These are phyloP conservation scores for Coriaria nepalensis DNA, from an alignment of 306 rosid species.

Conservation along the genomic window DNA sequence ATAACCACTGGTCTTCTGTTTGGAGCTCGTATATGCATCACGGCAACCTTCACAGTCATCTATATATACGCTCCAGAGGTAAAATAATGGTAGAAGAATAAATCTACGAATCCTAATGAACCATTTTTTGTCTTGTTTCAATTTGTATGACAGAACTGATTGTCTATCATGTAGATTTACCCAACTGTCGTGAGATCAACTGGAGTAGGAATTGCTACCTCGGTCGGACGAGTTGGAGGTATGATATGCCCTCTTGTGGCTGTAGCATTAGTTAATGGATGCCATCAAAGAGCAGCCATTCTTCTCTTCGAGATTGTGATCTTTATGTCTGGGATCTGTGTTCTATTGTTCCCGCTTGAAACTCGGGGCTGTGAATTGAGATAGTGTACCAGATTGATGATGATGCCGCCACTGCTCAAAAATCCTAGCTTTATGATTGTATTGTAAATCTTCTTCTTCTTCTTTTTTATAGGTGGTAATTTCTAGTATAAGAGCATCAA, in stretches of 20 bases:
- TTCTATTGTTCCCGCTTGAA: conserved; percentile 66
- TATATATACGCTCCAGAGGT: conserved; percentile 99
- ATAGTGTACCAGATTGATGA: too few relatives aligned
- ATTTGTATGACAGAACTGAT: conserved; percentile 5
- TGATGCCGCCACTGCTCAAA: too few relatives aligned
- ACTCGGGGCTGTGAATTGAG: conserved; percentile 70
- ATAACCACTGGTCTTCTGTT: conserved; percentile 67
- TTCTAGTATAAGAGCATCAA: too few relatives aligned
- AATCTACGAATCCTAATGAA: not conserved
- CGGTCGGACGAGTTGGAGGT: conserved; percentile 86
- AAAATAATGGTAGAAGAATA: conserved; percentile 11
- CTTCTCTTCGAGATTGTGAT: conserved; percentile 59
- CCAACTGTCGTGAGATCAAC: conserved; percentile 86
- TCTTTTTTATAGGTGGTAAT: too few relatives aligned
- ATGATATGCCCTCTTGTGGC: conserved; percentile 87
- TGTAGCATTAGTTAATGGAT: conserved; percentile 64
- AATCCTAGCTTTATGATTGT: too few relatives aligned
- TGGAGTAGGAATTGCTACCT: conserved; percentile 86
- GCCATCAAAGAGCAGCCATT: conserved; percentile 73
- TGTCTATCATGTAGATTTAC: conserved; percentile 43
- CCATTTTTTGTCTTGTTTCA: not conserved
- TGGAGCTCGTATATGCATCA: conserved; percentile 96
- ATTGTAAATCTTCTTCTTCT: too few relatives aligned
- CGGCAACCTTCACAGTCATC: conserved; percentile 65
- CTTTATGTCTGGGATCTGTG: conserved; percentile 67